Base-by-base conservation (phyloP, 768 basidiomycete genomes). In the Leccinum uliginosum region DNA sequence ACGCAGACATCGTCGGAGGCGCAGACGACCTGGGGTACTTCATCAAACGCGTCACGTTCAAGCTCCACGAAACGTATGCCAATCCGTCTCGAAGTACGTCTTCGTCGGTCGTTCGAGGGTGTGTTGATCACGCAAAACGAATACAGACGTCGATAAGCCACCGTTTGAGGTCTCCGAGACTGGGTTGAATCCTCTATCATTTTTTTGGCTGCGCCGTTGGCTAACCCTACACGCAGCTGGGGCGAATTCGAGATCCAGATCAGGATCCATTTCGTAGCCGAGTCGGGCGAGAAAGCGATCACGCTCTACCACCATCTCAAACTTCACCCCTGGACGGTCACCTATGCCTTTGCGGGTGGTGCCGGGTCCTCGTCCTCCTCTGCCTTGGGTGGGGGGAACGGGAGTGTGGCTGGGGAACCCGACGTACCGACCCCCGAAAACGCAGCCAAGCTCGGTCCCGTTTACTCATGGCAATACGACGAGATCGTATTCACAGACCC, bases 391-490 rank as follows among this genome's bases (percentile, higher is more conserved):
- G 35, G 8, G 32, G 32, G 32, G 7, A 35, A 35, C 35, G 34
- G 35, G 35, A 35, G 17, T 7, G 35, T 8, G 17, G 35, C 17
- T n/a, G 35, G 35, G 17, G 85, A 88, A 46, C 81, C 84, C 0
- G 84, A 86, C 53, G 82, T 87, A 3, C 85, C 87, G 1, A 78
- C 86, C 4, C 77, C 85, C 8, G 86, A 88, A 15, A 78, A 78
- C 23, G 86, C 88, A 2, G 77, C 83, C 66, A 85, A 84, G 65
- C 66, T 79, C 26, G 87, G 86, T 1, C 89, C 91, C 0, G 92
- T 99, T 27, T 90, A 97, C 70, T 90, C 93, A 0, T 99, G 96
- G 95, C 96, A 98, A 66, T 98, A 98, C 74, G 96, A 98, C 73
- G 97, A 99, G 74, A 82, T 98, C 60, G 92, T 98, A 51, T 98